phyloP scores from a whole-genome alignment of 2,329 filamentous ascomycete species.

The Stachybotrys chlorohalonatus region DNA sequence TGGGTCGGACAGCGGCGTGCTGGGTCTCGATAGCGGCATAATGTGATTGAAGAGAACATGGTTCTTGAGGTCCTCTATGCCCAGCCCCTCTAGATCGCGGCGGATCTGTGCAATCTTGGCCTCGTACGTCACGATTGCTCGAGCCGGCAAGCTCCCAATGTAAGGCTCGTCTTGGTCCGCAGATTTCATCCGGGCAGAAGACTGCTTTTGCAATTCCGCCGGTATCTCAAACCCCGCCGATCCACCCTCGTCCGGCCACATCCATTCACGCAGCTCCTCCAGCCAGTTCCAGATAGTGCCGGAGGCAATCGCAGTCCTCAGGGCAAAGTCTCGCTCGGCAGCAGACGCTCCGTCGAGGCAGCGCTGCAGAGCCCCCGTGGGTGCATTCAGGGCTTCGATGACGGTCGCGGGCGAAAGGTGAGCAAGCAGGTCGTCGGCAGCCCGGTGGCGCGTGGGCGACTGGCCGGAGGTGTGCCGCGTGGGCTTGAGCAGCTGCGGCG shows the following conservation, averaged over 20 bases:
- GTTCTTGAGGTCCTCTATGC: slow-evolving; percentile 80
- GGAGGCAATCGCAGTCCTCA: slow-evolving; percentile 60
- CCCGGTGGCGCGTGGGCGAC: slow-evolving; percentile 37
- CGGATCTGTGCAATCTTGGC: slow-evolving; percentile 65
- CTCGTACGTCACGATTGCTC: slow-evolving; percentile 61
- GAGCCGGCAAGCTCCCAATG: slow-evolving; percentile 61
- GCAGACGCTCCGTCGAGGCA: slow-evolving; percentile 56
- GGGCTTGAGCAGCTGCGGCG: slow-evolving; percentile 21
- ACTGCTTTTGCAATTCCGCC: slow-evolving; percentile 27
- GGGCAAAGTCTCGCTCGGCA: slow-evolving; percentile 61
- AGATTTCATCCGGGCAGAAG: slow-evolving; percentile 16
- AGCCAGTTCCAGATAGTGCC: slow-evolving; percentile 67
- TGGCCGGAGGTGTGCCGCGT: slow-evolving; percentile 21
- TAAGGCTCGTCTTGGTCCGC: slow-evolving; percentile 30
- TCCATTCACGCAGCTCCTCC: slow-evolving; percentile 56
- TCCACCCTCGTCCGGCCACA: slow-evolving; percentile 41
- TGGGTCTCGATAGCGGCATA: slow-evolving; percentile 36
- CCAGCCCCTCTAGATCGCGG: slow-evolving; percentile 57
- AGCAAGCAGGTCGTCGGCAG: slow-evolving; percentile 49
- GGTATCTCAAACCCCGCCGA: slow-evolving; percentile 47
- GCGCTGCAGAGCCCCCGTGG: slow-evolving; percentile 40
- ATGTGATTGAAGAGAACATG: slow-evolving; percentile 79
- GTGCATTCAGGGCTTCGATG: slow-evolving; percentile 48
- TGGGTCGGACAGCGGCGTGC: slow-evolving; percentile 23
- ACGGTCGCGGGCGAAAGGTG: slow-evolving; percentile 52